Evolutionary conservation across 2,329 filamentous ascomycete species (phyloP), one percentile per base, ranked within the genome.

Genomic region (Fusarium pseudocircinatum): DNA sequence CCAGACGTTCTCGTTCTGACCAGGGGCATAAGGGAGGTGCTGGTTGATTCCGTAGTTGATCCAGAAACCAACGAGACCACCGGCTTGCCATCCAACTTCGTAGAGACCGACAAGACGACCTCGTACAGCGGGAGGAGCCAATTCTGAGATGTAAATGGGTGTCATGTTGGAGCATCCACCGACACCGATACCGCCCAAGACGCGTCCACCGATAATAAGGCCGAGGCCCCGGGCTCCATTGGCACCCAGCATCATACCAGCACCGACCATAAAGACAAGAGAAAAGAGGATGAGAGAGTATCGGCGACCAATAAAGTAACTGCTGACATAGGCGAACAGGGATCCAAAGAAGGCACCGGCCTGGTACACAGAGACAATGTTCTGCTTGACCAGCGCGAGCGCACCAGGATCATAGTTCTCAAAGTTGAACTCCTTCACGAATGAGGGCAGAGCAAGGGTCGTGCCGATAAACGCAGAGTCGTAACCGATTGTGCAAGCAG

Each of bases 301-400:
- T 77, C 89, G 89, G 28, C 93, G 88, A 34, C 93, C 93, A 70
- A 92, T 83, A 79, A 88, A 93, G 83, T 92, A 90, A 36, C 88
- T 90, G 39, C 89, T 87, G 14, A 84, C 86, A 75, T 93, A 95
- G 63, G 90, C 92, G 67, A 88, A 87, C 44, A 94, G 83, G n/a
- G 91, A 89, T 57, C 94, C 94, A 75, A 96, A 95, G 84, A 96
- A 95, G 67, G 93, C 93, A 67, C 93, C 93, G 15, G 93, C 94
- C 82, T 96, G 94, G 83, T 94, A 95, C 60, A 92, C 89, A 32
- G 92, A 94, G 58, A 95, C 93, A 69, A 95, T 94, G 80, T 95
- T 96, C 76, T 91, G 85, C 77, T 90, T 91, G 53, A 93, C 84
- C 8, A 93, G 82, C 36, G 90, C 87, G 32, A 90, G 83, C n/a